Conservation (phyloP, 257 asterid species). For the Nicotiana obtusifolia region DNA sequence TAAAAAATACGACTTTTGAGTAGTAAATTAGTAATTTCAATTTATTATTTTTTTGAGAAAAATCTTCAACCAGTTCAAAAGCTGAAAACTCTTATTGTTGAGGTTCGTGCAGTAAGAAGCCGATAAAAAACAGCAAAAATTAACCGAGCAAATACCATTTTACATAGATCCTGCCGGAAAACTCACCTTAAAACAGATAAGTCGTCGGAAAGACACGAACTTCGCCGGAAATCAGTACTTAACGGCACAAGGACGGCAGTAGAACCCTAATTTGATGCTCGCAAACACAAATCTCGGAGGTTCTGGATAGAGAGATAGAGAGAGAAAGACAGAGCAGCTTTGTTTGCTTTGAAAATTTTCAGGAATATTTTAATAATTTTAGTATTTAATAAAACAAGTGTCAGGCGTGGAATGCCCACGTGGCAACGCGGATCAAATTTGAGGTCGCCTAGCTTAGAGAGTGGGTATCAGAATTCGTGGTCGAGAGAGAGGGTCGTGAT, state of each 20-base stretch:
- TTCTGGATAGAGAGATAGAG: slow-evolving; percentile 33
- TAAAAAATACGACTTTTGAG: background rate
- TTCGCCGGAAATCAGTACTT: slow-evolving; percentile 6
- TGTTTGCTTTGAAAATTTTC: slow-evolving; percentile 16
- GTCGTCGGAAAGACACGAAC: slow-evolving; percentile 8
- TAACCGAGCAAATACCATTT: slow-evolving; percentile 1
- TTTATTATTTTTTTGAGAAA: background rate
- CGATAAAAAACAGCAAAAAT: background rate
- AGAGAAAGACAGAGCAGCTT: background rate
- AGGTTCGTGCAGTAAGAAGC: background rate
- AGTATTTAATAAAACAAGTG: slow-evolving; percentile 22
- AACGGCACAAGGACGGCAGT: slow-evolving; percentile 15
- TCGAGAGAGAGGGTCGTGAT: slow-evolving; percentile 49
- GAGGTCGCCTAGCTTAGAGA: slow-evolving; percentile 32
- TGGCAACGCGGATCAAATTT: slow-evolving; percentile 40
- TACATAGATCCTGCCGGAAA: slow-evolving; percentile 22
- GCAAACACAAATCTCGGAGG: slow-evolving; percentile 41
- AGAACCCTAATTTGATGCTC: slow-evolving; percentile 31
- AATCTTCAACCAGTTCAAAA: background rate
- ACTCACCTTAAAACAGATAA: slow-evolving; percentile 39
- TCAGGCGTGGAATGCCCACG: slow-evolving; percentile 43
- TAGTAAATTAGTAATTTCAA: background rate
- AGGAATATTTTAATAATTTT: background rate
- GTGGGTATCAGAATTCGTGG: slow-evolving; percentile 82
- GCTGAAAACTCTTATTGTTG: background rate